Base-by-base conservation (phyloP, 352 stramenopile genomes). In the Globisporangium splendens region DNA sequence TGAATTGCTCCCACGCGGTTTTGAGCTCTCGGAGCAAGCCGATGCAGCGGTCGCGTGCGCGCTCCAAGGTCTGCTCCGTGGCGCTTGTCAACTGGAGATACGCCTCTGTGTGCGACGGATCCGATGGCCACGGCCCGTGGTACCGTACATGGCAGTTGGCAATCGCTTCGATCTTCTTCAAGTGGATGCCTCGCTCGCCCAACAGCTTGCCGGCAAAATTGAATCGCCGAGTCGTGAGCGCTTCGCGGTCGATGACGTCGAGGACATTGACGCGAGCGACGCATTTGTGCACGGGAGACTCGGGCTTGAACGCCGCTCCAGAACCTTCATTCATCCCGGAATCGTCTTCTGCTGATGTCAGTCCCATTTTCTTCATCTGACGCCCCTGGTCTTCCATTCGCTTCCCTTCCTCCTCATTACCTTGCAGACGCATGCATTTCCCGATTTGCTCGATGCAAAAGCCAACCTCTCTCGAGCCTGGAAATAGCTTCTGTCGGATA, bases 371-470 rank as follows among this genome's bases (percentile, higher is more conserved):
- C 38, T 83, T 86, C 73, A 91, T 83, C 56, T 85, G 73, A 4
- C 73, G 66, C 2, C 79, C 79, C 57, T 83, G 64, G 18, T 75
- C 70, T 62, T 89, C 77, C 18, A 86, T 31, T 10, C 58, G 42
- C 35, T 72, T 70, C 17, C 84, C 82, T 54, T 89, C 79, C n/a
- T 87, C 79, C 60, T 86, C 68, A 1, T 81, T 63, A 20, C 82
- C 82, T 64, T 86, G 62, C 0, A 83, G 62, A 2, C 68, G 62
- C 56, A 89, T 70, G 22, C 81, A 91, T 35, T 89, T 88, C 42
- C 84, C 84, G 31, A 93, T 91, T 90, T 91, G 82, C 33, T 93
- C 83, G 47, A 89, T 74, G 28, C 81, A 91, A 59, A 84, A 91
- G 5, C 81, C 84, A 57, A 91, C 81, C 62, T 93, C 84, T 18